phyloP scores from a whole-genome alignment of 345 rosid species.

The Hibiscus tridactylites region DNA sequence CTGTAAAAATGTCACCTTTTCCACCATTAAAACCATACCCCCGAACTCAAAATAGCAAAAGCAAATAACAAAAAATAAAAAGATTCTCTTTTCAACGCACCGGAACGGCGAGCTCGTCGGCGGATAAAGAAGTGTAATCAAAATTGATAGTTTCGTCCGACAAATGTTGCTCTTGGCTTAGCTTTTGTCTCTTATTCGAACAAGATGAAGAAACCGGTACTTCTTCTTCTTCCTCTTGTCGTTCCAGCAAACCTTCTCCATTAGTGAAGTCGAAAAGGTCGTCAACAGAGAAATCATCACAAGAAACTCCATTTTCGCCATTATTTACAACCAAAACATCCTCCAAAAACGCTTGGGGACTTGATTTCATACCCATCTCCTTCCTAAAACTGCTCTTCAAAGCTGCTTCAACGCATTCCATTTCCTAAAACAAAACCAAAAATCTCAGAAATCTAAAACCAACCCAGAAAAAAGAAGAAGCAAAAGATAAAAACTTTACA shows the following conservation, averaged over 20 bases:
- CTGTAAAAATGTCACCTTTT: slow-evolving; percentile 25
- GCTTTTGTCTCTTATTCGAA: slow-evolving; percentile 11
- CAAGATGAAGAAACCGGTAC: slow-evolving; percentile 10
- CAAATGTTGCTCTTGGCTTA: too few species aligned
- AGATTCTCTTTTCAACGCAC: slow-evolving; percentile 18
- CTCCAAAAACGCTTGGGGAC: slow-evolving; percentile 28
- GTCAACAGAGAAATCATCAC: slow-evolving; percentile 73
- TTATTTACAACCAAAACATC: slow-evolving; percentile 26
- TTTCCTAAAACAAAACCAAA: slow-evolving; percentile 17
- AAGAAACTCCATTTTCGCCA: slow-evolving; percentile 29
- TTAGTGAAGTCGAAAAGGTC: slow-evolving; percentile 75
- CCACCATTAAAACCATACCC: neutral
- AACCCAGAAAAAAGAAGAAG: neutral
- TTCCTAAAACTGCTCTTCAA: slow-evolving; percentile 52
- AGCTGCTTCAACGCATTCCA: slow-evolving; percentile 67
- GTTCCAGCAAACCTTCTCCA: slow-evolving; percentile 41
- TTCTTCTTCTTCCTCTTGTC: slow-evolving; percentile 5
- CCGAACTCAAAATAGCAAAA: neutral
- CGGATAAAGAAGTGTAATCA: slow-evolving; percentile 38
- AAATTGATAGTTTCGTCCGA: slow-evolving; percentile 14
- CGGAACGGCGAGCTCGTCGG: slow-evolving; percentile 60
- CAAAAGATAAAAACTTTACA: neutral
- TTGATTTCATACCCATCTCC: slow-evolving; percentile 43
- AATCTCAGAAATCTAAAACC: neutral
- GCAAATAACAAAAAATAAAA: neutral